Evolutionary conservation across 139 green algal genomes (phyloP), one percentile per base, ranked within the genome.

Genomic region (Chloropicon primus): DNA sequence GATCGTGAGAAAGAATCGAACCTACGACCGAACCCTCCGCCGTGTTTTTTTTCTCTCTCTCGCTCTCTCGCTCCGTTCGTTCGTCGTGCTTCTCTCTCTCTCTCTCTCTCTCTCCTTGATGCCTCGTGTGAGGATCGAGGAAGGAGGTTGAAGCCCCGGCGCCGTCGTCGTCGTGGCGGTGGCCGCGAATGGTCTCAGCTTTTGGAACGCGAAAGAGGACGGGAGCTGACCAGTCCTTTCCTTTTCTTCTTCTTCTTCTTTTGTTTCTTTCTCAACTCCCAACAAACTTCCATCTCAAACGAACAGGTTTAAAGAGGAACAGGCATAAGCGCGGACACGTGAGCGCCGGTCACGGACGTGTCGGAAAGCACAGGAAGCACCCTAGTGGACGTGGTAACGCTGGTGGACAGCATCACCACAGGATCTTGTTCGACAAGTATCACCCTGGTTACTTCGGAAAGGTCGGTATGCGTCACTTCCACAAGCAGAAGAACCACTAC

Each of bases 281-380:
- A n/a, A n/a, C n/a, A n/a, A n/a, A n/a, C n/a, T 62, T 75, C 72
- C 72, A 27, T 75, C 74, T 74, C 5, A 5, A 75, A 24, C 73
- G 41, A 62, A 23, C 24, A 80, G 25, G 84, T 75, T 80, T 97
- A 41, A 94, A 87, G 81, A 97, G 97, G 89, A 94, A 97, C 90
- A 86, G 96, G 62, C 98, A 99, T 88, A 98, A 98, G 92, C 89
- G 96, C 72, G 96, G 96, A 21, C 94, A 99, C 86, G 96, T 99
- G 75, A 92, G 81, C 73, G 91, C 92, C n/a, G 96, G 96, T 29
- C 95, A 99, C 83, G 96, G 96, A 74, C 94, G 96, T 80, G 91
- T 99, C 82, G 96, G 96, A 80, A 99, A 99, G 94, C 95, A 99
- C 86, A 86, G 96, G 53, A 99, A 99, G 90, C 96, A 99, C 83